Percentiles rank a stretch among this genome's conserved stretches.
phyloP scores from a whole-genome alignment of 2,329 filamentous ascomycete species.

The Knoxdaviesia proteae region DNA sequence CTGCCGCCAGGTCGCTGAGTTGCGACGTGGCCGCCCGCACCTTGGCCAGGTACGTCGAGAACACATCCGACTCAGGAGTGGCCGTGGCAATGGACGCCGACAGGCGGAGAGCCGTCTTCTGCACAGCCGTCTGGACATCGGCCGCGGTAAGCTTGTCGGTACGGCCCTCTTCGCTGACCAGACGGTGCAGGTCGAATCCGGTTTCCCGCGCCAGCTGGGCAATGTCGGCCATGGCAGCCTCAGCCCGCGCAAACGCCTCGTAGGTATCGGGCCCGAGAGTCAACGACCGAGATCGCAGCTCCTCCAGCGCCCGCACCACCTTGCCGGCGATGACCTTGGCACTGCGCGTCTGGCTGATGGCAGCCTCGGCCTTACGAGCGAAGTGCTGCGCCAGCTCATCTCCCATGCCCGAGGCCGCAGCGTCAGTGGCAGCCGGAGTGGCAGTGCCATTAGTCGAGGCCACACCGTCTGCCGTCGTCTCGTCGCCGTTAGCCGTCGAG shows the following conservation, averaged over 20 bases:
- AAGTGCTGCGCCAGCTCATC: slow-evolving; percentile 50
- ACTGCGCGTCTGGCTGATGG: slow-evolving; percentile 58
- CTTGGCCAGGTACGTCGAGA: slow-evolving; percentile 46
- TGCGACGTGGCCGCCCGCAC: slow-evolving; percentile 42
- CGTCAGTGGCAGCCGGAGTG: slow-evolving; percentile 2
- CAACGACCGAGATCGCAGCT: slow-evolving; percentile 55
- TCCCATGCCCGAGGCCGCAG: slow-evolving; percentile 16
- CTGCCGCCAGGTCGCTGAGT: slow-evolving; percentile 47
- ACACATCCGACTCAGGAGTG: slow-evolving; percentile 43
- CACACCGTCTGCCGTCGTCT: slow-evolving; percentile 9
- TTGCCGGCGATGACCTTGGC: slow-evolving; percentile 70
- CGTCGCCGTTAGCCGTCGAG: slow-evolving; percentile 9
- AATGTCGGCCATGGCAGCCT: slow-evolving; percentile 41
- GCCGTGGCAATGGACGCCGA: slow-evolving; percentile 25
- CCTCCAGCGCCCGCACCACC: slow-evolving; percentile 53
- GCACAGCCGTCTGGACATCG: slow-evolving; percentile 45
- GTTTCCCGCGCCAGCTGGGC: slow-evolving; percentile 44
- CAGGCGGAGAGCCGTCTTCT: slow-evolving; percentile 20
- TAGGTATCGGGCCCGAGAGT: slow-evolving; percentile 48
- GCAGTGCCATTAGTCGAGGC: not conserved
- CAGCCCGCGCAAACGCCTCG: slow-evolving; percentile 49
- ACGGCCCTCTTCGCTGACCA: slow-evolving; percentile 49
- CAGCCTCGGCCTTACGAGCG: slow-evolving; percentile 45
- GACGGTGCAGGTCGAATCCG: slow-evolving; percentile 41
- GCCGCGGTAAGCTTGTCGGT: slow-evolving; percentile 42